Evolutionary conservation across 2,329 filamentous ascomycete species (phyloP).

Genomic region (Gyromitra esculenta): DNA sequence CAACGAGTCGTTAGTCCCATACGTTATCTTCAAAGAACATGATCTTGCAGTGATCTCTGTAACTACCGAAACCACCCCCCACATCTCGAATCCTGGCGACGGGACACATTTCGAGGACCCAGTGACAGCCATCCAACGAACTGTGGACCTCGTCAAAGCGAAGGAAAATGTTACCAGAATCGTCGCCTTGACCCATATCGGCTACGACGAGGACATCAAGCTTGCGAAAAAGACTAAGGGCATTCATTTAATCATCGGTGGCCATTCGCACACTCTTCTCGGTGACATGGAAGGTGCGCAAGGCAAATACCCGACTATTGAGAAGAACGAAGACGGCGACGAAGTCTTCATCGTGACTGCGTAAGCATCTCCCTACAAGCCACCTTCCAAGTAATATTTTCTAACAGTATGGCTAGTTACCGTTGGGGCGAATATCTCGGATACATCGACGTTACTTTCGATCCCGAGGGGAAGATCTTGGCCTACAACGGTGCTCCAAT

Average conservation of each 20-base stretch:
- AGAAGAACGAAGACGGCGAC: constrained; percentile 69
- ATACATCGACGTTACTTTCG: constrained; percentile 74
- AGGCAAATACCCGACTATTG: constrained; percentile 72
- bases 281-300: constrained; percentile 68
- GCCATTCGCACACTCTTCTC: constrained; percentile 69
- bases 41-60: constrained; percentile 72
- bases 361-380: constrained; percentile 1
- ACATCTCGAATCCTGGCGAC: constrained; percentile 69
- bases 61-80: constrained; percentile 69
- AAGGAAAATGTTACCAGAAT: constrained; percentile 71
- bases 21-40: constrained; percentile 71
- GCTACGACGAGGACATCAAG: constrained; percentile 71
- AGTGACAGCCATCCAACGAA: constrained; percentile 69
- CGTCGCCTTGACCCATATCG: constrained; percentile 73
- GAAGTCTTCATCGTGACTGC: constrained; percentile 76
- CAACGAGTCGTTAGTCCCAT: constrained; percentile 72
- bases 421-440: constrained; percentile 75
- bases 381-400: neutral
- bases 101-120: constrained; percentile 70
- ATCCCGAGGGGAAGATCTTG: constrained; percentile 69
- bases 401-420: constrained; percentile 60
- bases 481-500: constrained; percentile 72
- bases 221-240: constrained; percentile 70
- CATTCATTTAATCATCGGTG: constrained; percentile 74
- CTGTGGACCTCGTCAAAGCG: constrained; percentile 71